Evolutionary conservation across 768 basidiomycete species (phyloP), one percentile per base, ranked within the genome.

Genomic region (Trametes meyenii): DNA sequence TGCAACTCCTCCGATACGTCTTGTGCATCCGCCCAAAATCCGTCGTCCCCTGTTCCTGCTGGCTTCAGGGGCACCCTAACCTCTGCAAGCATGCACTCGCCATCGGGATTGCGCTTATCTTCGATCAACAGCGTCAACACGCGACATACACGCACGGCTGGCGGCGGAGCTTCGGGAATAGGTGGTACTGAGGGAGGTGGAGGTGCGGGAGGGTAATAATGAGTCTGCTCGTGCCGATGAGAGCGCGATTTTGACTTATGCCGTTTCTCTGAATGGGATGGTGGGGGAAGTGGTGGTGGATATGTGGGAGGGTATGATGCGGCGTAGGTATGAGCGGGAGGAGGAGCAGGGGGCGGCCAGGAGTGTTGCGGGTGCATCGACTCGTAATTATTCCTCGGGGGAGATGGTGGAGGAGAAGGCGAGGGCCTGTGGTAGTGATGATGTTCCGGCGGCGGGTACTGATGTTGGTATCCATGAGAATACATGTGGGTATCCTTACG

Each of bases 11-110:
- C 74, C 48, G 81, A 79, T 76, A 92, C 75, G 38, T 88, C 84
- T 63, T 79, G 78, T 2, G 89, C 87, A 69, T 89, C 84, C 6
- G 84, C 89, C 89, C 89, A 91, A 66, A 80, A 88, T 5, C 85
- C 84, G 65, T 83, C 85, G 39, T 78, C 77, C 5, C 75, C 73
- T 58, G 81, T 73, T 36, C 82, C 80, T 3, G 79, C 76, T 5
- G 70, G 67, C 67, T 72, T 81, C 39, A 91, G 71, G n/a, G 81
- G 82, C 33, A 90, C 80, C 39, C 75, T 80, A 19, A 92, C 83
- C 70, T 92, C 90, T 1, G 85, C 85, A 19, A 90, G 77, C 66
- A 84, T 83, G 56, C 77, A 73, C 69, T 90, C 89, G 38, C 74
- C 72, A 0, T 74, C 74, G 6, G 80, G 82, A 62, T 77, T 81